Evolutionary conservation across 768 basidiomycete species (phyloP).

Genomic region (Pulveroboletus sp.): DNA sequence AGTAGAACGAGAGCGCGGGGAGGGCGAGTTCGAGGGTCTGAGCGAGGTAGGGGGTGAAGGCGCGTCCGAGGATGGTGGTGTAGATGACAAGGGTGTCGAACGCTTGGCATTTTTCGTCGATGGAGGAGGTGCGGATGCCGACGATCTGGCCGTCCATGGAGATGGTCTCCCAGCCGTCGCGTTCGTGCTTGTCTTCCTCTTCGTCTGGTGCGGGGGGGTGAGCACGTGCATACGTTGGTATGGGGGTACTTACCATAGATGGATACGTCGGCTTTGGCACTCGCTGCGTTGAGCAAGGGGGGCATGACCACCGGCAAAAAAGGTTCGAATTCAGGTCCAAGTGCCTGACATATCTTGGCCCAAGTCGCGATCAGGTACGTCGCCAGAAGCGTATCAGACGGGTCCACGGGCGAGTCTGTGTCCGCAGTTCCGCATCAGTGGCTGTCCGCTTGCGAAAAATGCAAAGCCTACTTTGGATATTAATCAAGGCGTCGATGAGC

Average conservation of each 20-base stretch:
- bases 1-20: constrained; percentile 70
- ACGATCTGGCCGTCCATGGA: constrained; percentile 74
- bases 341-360: constrained; percentile 85
- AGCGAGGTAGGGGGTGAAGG: constrained; percentile 70
- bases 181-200: constrained; percentile 51
- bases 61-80: constrained; percentile 61
- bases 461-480: constrained; percentile 65
- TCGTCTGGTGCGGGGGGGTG: constrained; percentile 43
- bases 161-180: constrained; percentile 79
- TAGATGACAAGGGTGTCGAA: constrained; percentile 86
- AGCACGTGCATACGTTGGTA: neutral
- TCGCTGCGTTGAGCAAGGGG: constrained; percentile 66
- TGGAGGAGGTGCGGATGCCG: constrained; percentile 73
- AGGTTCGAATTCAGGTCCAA: constrained; percentile 82
- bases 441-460: neutral
- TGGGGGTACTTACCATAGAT: constrained; percentile 50
- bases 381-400: constrained; percentile 65
- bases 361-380: constrained; percentile 85
- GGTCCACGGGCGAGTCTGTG: constrained; percentile 64
- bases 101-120: constrained; percentile 87
- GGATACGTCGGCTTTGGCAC: constrained; percentile 77
- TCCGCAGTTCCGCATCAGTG: neutral
- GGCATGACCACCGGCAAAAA: constrained; percentile 87
- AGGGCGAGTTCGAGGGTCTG: constrained; percentile 72
- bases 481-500: constrained; percentile 70